Evolutionary conservation across 345 rosid species (phyloP).

Genomic region (Pistacia vera): DNA sequence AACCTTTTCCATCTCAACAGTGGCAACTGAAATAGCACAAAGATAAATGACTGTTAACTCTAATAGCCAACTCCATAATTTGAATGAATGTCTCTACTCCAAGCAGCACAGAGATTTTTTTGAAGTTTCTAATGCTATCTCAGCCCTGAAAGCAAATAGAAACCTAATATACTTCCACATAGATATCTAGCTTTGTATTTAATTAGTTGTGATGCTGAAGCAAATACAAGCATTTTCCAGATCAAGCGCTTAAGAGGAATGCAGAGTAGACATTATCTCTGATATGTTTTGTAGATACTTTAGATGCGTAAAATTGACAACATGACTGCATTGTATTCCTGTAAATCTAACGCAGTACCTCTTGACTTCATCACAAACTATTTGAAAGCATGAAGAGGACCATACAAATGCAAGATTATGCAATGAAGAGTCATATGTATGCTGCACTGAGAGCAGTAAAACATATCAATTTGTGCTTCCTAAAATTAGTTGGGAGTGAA

Average conservation of each 20-base stretch:
- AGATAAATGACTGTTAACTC: slow-evolving; percentile 5
- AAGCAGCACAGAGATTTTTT: too few species aligned
- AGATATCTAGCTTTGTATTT: not conserved
- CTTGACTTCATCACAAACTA: not conserved
- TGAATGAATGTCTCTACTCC: not conserved
- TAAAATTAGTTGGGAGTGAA: not conserved
- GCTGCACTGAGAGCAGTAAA: not conserved
- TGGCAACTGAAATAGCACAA: slow-evolving; percentile 63
- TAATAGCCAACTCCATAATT: not conserved
- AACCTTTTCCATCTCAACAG: slow-evolving; percentile 91
- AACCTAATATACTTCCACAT: not conserved
- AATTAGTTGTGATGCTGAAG: not conserved
- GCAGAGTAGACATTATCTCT: not conserved
- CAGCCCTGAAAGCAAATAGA: not conserved
- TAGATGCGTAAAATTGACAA: not conserved
- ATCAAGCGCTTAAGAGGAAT: not conserved
- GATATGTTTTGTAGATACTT: not conserved
- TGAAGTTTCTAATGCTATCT: too few species aligned
- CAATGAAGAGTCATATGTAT: not conserved
- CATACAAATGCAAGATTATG: slow-evolving; percentile 6
- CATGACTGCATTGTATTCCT: not conserved
- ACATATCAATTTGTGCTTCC: not conserved
- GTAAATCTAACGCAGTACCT: not conserved
- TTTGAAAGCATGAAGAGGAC: not conserved
- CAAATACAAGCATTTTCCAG: not conserved